phyloP scores from a whole-genome alignment of 1,139 yeast genomes.

The Hyphopichia wangnamkhiaoensis region DNA sequence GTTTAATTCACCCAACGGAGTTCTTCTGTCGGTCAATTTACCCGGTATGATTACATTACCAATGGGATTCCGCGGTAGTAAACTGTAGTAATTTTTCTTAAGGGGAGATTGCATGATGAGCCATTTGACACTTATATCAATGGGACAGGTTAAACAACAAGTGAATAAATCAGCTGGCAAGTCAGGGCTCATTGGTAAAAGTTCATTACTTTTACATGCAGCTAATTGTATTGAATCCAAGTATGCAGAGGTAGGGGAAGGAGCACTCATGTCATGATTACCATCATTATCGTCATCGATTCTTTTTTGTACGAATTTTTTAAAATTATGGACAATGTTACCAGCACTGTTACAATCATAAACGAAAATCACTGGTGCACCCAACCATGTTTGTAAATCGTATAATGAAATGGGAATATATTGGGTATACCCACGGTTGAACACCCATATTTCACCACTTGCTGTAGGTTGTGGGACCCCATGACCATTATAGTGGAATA shows the following conservation, averaged over 20 bases:
- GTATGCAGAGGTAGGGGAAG: slow-evolving; percentile 69
- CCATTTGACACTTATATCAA: slow-evolving; percentile 91
- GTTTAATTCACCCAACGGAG: slow-evolving; percentile 93
- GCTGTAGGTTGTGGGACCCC: slow-evolving; percentile 98
- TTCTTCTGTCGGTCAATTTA: slow-evolving; percentile 84
- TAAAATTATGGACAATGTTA: slow-evolving; percentile 85
- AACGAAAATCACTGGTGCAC: slow-evolving; percentile 95
- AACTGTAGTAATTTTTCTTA: slow-evolving; percentile 61
- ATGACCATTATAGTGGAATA: slow-evolving; percentile 96
- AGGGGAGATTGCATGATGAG: slow-evolving; percentile 83
- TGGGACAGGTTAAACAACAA: slow-evolving; percentile 93
- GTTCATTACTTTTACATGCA: slow-evolving; percentile 85
- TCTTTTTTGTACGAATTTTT: slow-evolving; percentile 86
- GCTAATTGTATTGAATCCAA: slow-evolving; percentile 92
- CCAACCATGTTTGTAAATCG: slow-evolving; percentile 95
- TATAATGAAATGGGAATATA: slow-evolving; percentile 93
- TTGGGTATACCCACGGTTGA: slow-evolving; percentile 94
- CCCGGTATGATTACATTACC: slow-evolving; percentile 84
- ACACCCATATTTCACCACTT: slow-evolving; percentile 99
- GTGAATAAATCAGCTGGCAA: slow-evolving; percentile 96
- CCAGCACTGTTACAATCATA: slow-evolving; percentile 97
- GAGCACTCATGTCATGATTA: slow-evolving; percentile 63
- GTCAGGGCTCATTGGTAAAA: slow-evolving; percentile 90
- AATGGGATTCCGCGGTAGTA: slow-evolving; percentile 49
- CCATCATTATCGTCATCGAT: slow-evolving; percentile 84